Evolutionary conservation across 768 basidiomycete genomes (phyloP), one percentile per base, ranked within the genome.

Genomic region (Vararia minispora): DNA sequence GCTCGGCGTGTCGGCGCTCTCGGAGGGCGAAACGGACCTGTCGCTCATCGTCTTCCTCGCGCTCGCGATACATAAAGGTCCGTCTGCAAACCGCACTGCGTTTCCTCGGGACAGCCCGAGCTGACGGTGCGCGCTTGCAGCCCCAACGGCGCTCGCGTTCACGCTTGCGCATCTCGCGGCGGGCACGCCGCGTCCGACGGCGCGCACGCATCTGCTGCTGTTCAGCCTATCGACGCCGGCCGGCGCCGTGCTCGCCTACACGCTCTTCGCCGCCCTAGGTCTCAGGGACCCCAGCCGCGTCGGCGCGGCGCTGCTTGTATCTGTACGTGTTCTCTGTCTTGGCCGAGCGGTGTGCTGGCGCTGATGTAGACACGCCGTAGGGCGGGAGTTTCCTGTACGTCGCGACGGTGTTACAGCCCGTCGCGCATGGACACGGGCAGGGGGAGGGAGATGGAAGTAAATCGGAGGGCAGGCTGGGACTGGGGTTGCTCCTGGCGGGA

Each of bases 361-460:
- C 22, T 41, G 18, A 35, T 30, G 30, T 40, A 16, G 42, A 5
- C 22, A 16, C 23, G 24, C 39, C 24, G 29, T 39, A 91, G 87
- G 91, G 87, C 31, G 91, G 91, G 7, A 90, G 88, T 3, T 95
- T 95, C 61, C 66, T 97, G 27, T 95, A 94, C 53, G 92, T 97
- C 7, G 89, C 91, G 1, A 90, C 90, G 1, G 80, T 88, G 28
- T 65, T 90, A n/a, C 86, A 88, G 52, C 74, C 83, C 2, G 69
- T 80, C 23, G 77, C 80, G 23, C 64, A 40, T 28, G 23, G 47
- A n/a, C 30, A 25, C 24, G 28, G 33, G 6, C 32, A 40, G 9
- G 14, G 35, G 12, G 47, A 46, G 16, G 45, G 24, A 7, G 30
- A 46, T 5, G 26, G 47, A 12, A 34, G 33, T 2, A 46, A 28